Evolutionary conservation across 140 eudicot genomes (phyloP), one percentile per base, ranked within the genome.

Genomic region (Stevia rebaudiana): DNA sequence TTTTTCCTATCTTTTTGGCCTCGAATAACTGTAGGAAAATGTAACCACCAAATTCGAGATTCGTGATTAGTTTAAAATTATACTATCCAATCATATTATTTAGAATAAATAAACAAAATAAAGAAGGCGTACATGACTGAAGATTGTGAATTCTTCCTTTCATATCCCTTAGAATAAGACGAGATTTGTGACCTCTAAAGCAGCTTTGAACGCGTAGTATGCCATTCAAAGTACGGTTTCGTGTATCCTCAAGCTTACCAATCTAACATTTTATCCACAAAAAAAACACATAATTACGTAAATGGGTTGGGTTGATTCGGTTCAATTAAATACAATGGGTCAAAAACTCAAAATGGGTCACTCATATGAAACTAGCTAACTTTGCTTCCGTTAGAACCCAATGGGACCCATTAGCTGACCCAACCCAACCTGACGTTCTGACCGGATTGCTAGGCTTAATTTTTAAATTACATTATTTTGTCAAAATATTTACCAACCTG

Each of bases 111-210:
- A n/a, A n/a, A n/a, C n/a, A 35, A 48, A 19, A 21, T 56, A 10
- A 47, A 33, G n/a, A 60, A 49, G 22, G 49, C 74, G 28, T 76
- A 87, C 99, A 83, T 65, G 99, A 80, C 67, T 92, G 99, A 75
- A 92, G 94, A 22, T 76, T 63, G 72, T 54, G 33, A 30, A 92
- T 74, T 56, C 94, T 84, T 65, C 82, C 68, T 78, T 74, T 81
- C 11, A 78, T 47, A 56, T 85, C 83, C 69, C 52, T 81, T 21
- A 74, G 61, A 51, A 67, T 50, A 48, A 79, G 70, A 51, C 99
- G 94, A 78, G 94, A 86, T 83, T 83, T 86, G 76, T 92, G 84
- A 60, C 97, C 99, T 76, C 95, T 83, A 60, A 92, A 92, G 78
- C 99, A 75, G 73, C 85, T 90, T 60, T 90, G 97, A 67, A 90